Percentiles rank a stretch among this genome's conserved stretches.
These are phyloP conservation scores for Furcasterigmium furcatum DNA, from an alignment of 2,329 filamentous ascomycete genomes.

Conservation along the genomic window DNA sequence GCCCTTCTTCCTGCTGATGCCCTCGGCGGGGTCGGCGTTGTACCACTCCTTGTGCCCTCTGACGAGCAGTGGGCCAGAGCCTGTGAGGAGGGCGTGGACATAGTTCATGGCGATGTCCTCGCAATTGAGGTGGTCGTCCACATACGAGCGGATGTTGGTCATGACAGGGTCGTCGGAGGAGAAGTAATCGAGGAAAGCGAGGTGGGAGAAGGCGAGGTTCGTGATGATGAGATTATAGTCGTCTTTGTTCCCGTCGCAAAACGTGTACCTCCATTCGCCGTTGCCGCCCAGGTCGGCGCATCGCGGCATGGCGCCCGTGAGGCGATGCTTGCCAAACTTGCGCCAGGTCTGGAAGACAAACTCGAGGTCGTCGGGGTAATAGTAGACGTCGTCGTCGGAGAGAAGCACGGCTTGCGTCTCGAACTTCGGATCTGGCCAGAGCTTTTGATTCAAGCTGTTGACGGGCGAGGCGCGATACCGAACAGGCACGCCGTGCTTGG, in stretches of 20 bases:
- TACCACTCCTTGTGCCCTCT: conserved; percentile 25
- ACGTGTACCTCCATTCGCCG: conserved; percentile 25
- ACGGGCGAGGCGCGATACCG: conserved; percentile 26
- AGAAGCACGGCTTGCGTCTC: conserved; percentile 34
- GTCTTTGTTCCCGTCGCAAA: conserved; percentile 23
- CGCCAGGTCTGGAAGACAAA: conserved; percentile 38
- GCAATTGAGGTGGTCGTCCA: conserved; percentile 34
- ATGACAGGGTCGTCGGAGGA: conserved; percentile 26
- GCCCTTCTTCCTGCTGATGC: conserved; percentile 27
- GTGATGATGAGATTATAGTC: conserved; percentile 33
- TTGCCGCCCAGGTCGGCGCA: conserved; percentile 21
- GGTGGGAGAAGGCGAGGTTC: conserved; percentile 31
- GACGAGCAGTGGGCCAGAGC: conserved; percentile 29
- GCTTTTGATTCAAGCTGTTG: conserved; percentile 34
- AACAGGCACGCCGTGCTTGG: conserved; percentile 25
- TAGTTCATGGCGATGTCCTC: conserved; percentile 37
- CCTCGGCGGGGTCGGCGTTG: conserved; percentile 24
- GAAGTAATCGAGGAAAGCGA: conserved; percentile 34
- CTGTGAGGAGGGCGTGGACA: conserved; percentile 26
- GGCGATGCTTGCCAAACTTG: conserved; percentile 27
- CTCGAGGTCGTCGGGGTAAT: conserved; percentile 31
- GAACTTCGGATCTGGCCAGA: conserved; percentile 30
- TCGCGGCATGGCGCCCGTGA: conserved; percentile 32
- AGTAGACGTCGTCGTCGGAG: conserved; percentile 36
- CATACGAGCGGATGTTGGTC: conserved; percentile 27